Percentiles rank a stretch among this genome's conserved stretches.
These are phyloP conservation scores for Clitoria ternatea DNA, from an alignment of 306 rosid genomes.

Conservation along the genomic window DNA sequence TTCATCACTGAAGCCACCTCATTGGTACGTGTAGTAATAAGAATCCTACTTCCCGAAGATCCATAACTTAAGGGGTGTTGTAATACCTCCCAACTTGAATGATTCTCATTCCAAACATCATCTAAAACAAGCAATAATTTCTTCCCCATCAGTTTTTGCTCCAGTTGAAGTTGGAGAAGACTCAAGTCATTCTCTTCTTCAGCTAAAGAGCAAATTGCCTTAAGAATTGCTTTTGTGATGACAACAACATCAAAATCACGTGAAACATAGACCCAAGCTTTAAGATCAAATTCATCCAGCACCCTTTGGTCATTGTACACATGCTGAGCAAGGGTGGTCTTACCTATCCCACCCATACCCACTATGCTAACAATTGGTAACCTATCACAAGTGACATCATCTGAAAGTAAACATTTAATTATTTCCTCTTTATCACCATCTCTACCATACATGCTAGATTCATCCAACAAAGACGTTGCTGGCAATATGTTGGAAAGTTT, in stretches of 20 bases:
- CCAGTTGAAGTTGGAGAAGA: constrained; percentile 25
- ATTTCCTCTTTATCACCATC: background rate
- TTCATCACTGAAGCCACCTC: constrained; percentile 23
- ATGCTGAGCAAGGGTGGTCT: constrained; percentile 24
- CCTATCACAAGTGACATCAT: background rate
- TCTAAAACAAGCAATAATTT: constrained; percentile 38
- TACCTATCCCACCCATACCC: constrained; percentile 19
- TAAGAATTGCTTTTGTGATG: background rate
- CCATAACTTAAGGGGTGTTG: constrained; percentile 26
- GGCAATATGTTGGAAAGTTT: constrained; percentile 7
- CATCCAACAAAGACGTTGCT: constrained; percentile 15
- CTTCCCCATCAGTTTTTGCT: constrained; percentile 2
- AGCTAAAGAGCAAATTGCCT: background rate
- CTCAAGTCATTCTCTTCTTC: constrained; percentile 18
- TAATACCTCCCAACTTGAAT: constrained; percentile 21
- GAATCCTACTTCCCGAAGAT: constrained; percentile 36
- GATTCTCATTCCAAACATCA: constrained; percentile 42
- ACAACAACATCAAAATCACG: constrained; percentile 10
- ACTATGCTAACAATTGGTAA: background rate
- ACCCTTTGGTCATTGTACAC: constrained; percentile 14
- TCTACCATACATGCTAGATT: constrained; percentile 11
- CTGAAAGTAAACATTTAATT: background rate
- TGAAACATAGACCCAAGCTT: constrained; percentile 20
- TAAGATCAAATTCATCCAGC: background rate
- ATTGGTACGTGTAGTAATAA: constrained; percentile 36